phyloP scores from a whole-genome alignment of 768 basidiomycete species.

The Crucibulum laeve region DNA sequence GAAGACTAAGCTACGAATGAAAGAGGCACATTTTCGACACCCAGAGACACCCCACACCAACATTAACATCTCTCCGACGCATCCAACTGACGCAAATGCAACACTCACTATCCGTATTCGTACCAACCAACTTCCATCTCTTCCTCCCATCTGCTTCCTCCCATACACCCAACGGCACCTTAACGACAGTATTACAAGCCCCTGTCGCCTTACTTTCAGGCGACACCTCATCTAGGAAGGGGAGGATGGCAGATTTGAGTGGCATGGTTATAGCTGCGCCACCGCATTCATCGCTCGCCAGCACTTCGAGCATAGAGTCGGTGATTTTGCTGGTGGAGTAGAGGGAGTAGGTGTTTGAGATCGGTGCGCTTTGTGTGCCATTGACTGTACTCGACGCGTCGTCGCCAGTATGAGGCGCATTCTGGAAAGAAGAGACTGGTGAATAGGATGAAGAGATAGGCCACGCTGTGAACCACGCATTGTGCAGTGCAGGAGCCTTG shows the following conservation, averaged over 20 bases:
- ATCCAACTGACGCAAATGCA: neutral
- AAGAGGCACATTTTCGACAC: neutral
- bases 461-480: slow-evolving; percentile 21
- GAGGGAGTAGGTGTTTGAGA: slow-evolving; percentile 18
- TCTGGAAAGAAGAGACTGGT: no score
- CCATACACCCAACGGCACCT: slow-evolving; percentile 20
- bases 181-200: slow-evolving; percentile 31
- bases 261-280: slow-evolving; percentile 37
- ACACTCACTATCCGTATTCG: slow-evolving; percentile 28
- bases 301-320: slow-evolving; percentile 14
- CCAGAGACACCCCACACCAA: neutral
- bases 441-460: no score
- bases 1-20: no score
- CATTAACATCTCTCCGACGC: neutral
- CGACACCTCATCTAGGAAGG: slow-evolving; percentile 26
- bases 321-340: slow-evolving; percentile 30
- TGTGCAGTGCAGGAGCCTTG: slow-evolving; percentile 26
- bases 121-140: slow-evolving; percentile 25
- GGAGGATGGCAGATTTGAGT: slow-evolving; percentile 25
- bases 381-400: slow-evolving; percentile 1
- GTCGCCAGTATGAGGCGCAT: no score
- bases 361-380: slow-evolving; percentile 3
- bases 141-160: no score
- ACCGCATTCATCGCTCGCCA: slow-evolving; percentile 21
- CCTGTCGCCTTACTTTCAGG: slow-evolving; percentile 24